phyloP scores from a whole-genome alignment of 768 basidiomycete genomes.

The Lanmaoa rubissima region DNA sequence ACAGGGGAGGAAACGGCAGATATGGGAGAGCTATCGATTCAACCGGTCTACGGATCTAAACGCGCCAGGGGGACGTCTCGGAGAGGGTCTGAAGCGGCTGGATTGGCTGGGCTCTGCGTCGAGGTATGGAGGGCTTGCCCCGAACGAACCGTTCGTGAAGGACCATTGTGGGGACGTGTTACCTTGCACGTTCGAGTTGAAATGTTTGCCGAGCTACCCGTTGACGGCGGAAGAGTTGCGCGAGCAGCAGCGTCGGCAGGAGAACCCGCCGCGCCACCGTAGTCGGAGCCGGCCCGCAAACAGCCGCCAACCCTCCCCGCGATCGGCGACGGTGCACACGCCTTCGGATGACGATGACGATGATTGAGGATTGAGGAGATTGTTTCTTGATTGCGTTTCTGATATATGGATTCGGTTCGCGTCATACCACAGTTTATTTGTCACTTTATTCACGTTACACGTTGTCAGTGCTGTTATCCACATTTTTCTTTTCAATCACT shows the following conservation, averaged over 20 bases:
- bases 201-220: conserved; percentile 46
- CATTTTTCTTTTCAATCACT: neutral
- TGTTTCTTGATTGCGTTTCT: neutral
- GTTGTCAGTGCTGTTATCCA: neutral
- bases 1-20: conserved; percentile 35
- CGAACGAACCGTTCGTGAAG: conserved; percentile 41
- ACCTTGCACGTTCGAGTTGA: conserved; percentile 61
- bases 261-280: conserved; percentile 18
- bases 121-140: conserved; percentile 60
- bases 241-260: conserved; percentile 42
- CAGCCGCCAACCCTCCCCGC: conserved; percentile 23
- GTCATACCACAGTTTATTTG: conserved; percentile 23
- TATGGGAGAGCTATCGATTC: conserved; percentile 54
- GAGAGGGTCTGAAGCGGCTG: conserved; percentile 58
- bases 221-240: conserved; percentile 49
- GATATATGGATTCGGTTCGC: conserved; percentile 3
- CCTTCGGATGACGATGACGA: conserved; percentile 18
- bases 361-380: neutral
- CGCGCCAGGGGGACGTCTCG: conserved; percentile 69
- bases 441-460: conserved; percentile 24
- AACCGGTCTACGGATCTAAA: conserved; percentile 64
- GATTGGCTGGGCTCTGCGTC: conserved; percentile 63
- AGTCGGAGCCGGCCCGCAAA: conserved; percentile 20
- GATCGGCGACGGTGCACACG: conserved; percentile 9
- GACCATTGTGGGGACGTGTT: conserved; percentile 46